Evolutionary conservation across 1,284 basidiomycete genomes (phyloP).

Genomic region (Rhodotorula sp.): DNA sequence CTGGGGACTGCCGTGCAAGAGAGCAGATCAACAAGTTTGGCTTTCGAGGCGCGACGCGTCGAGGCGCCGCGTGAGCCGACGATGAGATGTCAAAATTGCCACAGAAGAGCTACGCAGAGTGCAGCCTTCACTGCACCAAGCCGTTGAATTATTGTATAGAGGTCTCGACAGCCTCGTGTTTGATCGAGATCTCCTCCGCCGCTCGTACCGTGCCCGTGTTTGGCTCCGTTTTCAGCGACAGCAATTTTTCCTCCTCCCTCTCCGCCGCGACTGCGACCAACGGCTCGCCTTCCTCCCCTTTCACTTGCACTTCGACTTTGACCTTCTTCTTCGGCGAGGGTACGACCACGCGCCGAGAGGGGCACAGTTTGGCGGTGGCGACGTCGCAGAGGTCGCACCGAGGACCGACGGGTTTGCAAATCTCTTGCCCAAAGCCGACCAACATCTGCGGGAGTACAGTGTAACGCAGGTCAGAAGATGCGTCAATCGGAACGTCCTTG

Average conservation of each 20-base stretch:
- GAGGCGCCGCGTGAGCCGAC: not conserved
- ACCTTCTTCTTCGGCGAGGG: constrained; percentile 23
- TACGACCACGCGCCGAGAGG: constrained; percentile 43
- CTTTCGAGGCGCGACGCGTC: not conserved
- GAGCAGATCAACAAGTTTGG: not conserved
- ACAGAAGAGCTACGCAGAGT: not conserved
- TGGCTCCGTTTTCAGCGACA: constrained; percentile 4
- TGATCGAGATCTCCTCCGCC: not conserved
- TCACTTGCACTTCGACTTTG: constrained; percentile 13
- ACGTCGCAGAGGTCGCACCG: constrained; percentile 71
- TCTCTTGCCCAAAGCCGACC: constrained; percentile 86
- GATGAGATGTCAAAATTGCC: not conserved
- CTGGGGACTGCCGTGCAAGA: not conserved
- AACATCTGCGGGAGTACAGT: constrained; percentile 58
- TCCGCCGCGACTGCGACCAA: constrained; percentile 25
- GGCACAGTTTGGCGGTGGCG: constrained; percentile 50
- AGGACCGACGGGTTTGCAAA: constrained; percentile 80
- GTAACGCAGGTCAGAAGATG: not conserved
- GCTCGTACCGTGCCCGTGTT: not conserved
- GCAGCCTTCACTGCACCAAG: not conserved
- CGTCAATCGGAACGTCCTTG: accelerated
- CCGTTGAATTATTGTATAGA: not conserved
- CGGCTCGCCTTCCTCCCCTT: constrained; percentile 3
- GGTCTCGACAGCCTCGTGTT: not conserved
- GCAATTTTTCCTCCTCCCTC: not conserved